A percentile compares a stretch with the other conserved stretches of the same genome.
phyloP scores from a whole-genome alignment of 176 grass and related monocot species.

The Olyra latifolia region DNA sequence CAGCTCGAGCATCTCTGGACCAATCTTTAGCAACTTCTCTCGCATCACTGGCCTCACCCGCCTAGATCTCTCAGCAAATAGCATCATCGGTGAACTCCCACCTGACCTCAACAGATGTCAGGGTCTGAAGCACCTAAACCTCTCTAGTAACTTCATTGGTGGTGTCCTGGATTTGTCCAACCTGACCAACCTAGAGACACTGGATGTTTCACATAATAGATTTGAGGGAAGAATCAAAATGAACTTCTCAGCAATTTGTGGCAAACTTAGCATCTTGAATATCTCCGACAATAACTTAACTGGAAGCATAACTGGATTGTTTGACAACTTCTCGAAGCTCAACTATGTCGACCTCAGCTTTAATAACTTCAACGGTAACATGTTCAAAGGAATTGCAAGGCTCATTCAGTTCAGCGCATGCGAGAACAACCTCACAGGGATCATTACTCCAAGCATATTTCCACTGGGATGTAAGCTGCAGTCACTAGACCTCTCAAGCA shows the following conservation, averaged over 20 bases:
- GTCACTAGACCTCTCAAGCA: neutral
- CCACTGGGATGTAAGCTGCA: neutral
- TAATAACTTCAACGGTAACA: conserved; percentile 44
- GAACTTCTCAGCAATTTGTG: conserved; percentile 37
- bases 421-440: conserved; percentile 47
- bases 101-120: conserved; percentile 44
- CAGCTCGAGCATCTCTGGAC: conserved; percentile 45
- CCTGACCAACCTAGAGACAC: conserved; percentile 25
- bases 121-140: conserved; percentile 47
- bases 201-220: conserved; percentile 47
- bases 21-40: conserved; percentile 45
- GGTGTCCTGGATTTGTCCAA: conserved; percentile 41
- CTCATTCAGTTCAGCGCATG: conserved; percentile 15
- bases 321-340: conserved; percentile 43
- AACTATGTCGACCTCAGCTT: conserved; percentile 41
- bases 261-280: conserved; percentile 32
- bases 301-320: conserved; percentile 26
- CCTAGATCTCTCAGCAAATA: conserved; percentile 57
- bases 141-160: conserved; percentile 45
- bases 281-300: conserved; percentile 45
- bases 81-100: conserved; percentile 25
- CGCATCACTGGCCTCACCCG: conserved; percentile 28
- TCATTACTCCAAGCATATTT: conserved; percentile 20
- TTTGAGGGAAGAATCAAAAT: conserved; percentile 25
- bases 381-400: conserved; percentile 40